Evolutionary conservation across 192 early-diverging fungal genomes (phyloP).

Genomic region (Umbelopsis sp.): DNA sequence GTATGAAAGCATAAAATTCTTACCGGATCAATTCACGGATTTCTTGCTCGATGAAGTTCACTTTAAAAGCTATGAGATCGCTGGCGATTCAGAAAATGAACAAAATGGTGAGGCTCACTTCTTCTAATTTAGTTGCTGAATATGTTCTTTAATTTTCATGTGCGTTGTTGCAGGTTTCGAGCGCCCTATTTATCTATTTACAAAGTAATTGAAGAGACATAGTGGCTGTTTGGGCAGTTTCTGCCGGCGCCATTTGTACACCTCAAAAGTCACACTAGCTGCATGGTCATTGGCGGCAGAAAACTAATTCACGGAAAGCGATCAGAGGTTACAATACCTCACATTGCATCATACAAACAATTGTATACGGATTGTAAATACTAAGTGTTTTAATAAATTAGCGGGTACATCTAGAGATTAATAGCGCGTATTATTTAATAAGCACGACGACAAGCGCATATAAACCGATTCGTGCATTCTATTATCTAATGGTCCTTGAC

Average conservation of each 20-base stretch:
- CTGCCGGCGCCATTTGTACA: no score
- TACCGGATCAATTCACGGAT: constrained; percentile 42
- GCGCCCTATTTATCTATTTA: constrained; percentile 21
- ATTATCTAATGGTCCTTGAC: neutral
- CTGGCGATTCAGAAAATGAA: constrained; percentile 22
- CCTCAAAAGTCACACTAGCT: no score
- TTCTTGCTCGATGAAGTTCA: constrained; percentile 44
- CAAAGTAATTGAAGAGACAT: constrained; percentile 11
- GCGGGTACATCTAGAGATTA: no score
- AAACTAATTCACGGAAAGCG: no score
- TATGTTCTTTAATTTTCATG: neutral
- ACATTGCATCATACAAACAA: no score
- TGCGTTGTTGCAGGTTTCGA: constrained; percentile 19
- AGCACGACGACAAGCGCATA: neutral
- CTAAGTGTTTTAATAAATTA: no score
- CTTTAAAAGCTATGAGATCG: constrained; percentile 32
- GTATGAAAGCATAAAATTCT: constrained; percentile 43
- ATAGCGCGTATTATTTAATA: no score
- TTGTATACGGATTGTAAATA: no score
- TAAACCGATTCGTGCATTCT: neutral
- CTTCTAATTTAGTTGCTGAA: neutral
- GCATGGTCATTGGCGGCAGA: no score
- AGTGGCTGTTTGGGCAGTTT: no score
- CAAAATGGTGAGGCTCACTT: constrained; percentile 1
- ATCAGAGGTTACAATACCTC: no score